Evolutionary conservation across 306 rosid genomes (phyloP).

Genomic region (Prunus mume): DNA sequence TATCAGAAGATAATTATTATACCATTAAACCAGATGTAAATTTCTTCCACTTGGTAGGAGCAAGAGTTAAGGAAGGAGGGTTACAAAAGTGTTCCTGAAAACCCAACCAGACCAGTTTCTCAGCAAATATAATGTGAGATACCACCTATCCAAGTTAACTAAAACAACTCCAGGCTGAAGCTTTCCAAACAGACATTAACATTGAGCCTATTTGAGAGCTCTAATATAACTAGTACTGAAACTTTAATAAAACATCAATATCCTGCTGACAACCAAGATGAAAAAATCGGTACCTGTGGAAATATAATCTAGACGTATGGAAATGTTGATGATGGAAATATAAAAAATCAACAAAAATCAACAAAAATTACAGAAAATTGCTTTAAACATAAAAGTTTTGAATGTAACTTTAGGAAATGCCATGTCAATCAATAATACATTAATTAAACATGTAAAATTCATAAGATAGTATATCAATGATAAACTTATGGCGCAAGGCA

Average conservation of each 20-base stretch:
- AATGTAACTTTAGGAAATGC: neutral
- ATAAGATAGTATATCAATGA: neutral
- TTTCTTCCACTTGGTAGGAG: slow-evolving; percentile 83
- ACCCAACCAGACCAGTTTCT: slow-evolving; percentile 21
- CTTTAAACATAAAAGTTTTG: neutral
- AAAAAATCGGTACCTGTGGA: neutral
- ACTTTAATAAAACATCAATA: too few species aligned
- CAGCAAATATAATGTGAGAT: slow-evolving; percentile 4
- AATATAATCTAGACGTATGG: neutral
- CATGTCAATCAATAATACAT: too few species aligned
- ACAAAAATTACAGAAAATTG: neutral
- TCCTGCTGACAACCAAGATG: neutral
- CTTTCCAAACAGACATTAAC: neutral
- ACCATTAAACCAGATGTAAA: slow-evolving; percentile 81
- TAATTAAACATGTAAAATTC: neutral
- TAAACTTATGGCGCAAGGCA: too few species aligned
- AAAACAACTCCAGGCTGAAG: neutral
- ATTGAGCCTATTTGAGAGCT: neutral
- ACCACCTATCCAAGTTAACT: neutral
- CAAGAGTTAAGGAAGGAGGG: slow-evolving; percentile 59
- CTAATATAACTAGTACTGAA: too few species aligned
- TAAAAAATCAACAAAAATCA: too few species aligned
- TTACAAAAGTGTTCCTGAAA: slow-evolving; percentile 85
- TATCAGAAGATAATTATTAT: slow-evolving; percentile 19
- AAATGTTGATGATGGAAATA: neutral